Percentiles rank a stretch among this genome's conserved stretches.
phyloP scores from a whole-genome alignment of 139 green algal species.

The Chlamydomonas sp. region DNA sequence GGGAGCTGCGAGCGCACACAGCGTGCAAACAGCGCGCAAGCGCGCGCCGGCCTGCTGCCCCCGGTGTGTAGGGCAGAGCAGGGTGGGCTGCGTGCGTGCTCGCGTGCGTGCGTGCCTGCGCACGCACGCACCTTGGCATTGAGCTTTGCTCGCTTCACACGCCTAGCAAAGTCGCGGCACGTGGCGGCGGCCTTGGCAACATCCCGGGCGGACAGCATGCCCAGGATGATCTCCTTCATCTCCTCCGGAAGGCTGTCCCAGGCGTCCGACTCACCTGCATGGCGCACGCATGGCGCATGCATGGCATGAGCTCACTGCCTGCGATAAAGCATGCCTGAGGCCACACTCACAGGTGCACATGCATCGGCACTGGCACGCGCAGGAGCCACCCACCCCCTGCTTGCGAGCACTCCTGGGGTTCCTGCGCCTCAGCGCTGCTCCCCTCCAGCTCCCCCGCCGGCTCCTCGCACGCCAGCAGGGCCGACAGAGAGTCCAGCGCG shows the following conservation, averaged over 20 bases:
- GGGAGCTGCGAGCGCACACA: no score
- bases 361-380: no score
- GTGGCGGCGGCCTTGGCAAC: constrained; percentile 24
- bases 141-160: constrained; percentile 6
- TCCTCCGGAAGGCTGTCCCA: constrained; percentile 22
- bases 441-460: background rate
- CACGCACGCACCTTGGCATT: constrained; percentile 16
- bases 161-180: constrained; percentile 26
- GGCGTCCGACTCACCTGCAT: background rate
- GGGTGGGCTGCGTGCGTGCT: no score
- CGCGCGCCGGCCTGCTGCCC: no score
- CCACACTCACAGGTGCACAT: no score
- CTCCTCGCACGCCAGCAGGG: background rate
- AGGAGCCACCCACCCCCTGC: no score
- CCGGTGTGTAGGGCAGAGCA: no score
- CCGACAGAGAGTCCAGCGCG: constrained; percentile 13
- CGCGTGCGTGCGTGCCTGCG: no score
- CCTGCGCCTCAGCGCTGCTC: background rate
- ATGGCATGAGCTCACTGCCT: background rate
- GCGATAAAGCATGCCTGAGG: background rate
- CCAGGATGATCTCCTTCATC: constrained; percentile 19
- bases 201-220: constrained; percentile 15
- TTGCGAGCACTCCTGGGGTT: no score
- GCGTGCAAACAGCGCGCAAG: no score
- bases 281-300: background rate